Conservation (phyloP, 2,329 filamentous ascomycete species). For the Mycosphaerella sp. region DNA sequence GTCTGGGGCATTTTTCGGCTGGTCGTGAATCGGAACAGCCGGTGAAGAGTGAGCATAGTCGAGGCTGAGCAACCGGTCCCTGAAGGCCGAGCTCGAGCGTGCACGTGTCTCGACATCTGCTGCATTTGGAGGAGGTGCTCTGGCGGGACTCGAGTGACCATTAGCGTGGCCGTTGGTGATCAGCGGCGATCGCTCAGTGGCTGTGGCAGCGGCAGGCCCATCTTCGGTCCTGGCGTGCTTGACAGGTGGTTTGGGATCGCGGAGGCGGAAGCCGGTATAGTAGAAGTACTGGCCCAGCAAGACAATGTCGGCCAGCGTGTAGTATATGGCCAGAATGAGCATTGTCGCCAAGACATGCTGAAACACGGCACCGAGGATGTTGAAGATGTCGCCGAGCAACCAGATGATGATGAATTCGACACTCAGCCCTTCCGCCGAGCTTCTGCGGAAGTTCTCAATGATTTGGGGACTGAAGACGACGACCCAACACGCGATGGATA, state of each 20-base stretch:
- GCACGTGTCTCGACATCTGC: constrained; percentile 28
- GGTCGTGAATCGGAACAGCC: constrained; percentile 67
- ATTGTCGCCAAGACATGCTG: constrained; percentile 93
- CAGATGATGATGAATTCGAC: constrained; percentile 90
- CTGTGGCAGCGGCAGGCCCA: constrained; percentile 28
- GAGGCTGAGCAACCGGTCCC: constrained; percentile 50
- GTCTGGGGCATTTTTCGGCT: constrained; percentile 34
- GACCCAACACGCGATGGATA: constrained; percentile 96
- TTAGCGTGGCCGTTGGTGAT: constrained; percentile 30
- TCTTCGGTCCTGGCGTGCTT: constrained; percentile 21
- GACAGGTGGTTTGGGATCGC: constrained; percentile 54
- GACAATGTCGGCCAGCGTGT: constrained; percentile 85
- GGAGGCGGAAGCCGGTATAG: constrained; percentile 81
- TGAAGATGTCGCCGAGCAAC: constrained; percentile 91
- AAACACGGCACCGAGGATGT: constrained; percentile 84
- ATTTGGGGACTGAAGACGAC: constrained; percentile 98
- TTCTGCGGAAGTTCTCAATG: constrained; percentile 82
- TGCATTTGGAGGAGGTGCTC: constrained; percentile 13
- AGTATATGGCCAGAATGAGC: constrained; percentile 44
- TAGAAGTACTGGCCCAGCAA: constrained; percentile 88
- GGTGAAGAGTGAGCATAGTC: constrained; percentile 68
- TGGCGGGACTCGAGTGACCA: constrained; percentile 21
- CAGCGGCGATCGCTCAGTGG: constrained; percentile 34
- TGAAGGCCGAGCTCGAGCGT: constrained; percentile 36
- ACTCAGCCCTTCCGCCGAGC: constrained; percentile 80